Percentiles rank a stretch among this genome's conserved stretches.
Conservation (phyloP, 257 asterid genomes). For the Solanum bulbocastanum region DNA sequence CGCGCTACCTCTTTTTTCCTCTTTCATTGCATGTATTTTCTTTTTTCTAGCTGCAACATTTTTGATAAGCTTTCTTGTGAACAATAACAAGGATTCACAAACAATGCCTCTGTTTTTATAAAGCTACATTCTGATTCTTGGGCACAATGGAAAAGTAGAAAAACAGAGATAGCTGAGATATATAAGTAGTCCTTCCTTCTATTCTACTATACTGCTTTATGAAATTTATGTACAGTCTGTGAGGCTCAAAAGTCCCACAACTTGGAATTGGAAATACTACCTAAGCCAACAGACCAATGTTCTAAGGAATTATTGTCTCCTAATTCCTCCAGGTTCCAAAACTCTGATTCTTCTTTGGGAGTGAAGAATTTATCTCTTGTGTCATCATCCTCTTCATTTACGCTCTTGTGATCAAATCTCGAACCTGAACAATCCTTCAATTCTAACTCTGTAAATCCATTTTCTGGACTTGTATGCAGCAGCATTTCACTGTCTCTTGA, state of each 20-base stretch:
- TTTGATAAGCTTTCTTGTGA: neutral
- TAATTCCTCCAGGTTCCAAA: conserved; percentile 11
- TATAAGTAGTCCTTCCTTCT: neutral
- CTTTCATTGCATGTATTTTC: neutral
- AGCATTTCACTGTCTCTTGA: neutral
- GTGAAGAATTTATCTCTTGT: neutral
- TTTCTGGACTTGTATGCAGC: conserved; percentile 3
- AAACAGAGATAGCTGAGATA: neutral
- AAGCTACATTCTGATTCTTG: neutral
- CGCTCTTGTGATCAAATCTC: neutral
- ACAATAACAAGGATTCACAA: neutral
- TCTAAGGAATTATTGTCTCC: conserved; percentile 19
- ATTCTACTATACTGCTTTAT: neutral
- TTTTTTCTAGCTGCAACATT: neutral
- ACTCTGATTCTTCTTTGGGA: conserved; percentile 14
- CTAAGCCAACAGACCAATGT: conserved; percentile 37
- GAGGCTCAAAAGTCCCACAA: conserved; percentile 55
- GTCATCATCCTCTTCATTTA: neutral
- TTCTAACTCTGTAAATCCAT: neutral
- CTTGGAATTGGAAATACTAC: conserved; percentile 13
- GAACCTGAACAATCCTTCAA: neutral
- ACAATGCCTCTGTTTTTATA: neutral
- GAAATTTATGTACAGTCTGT: neutral
- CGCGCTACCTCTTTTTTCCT: no score
- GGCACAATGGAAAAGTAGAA: neutral